Percentiles rank a stretch among this genome's conserved stretches.
Evolutionary conservation across 768 basidiomycete species (phyloP).

Genomic region (Hortiboletus flavorubellus): DNA sequence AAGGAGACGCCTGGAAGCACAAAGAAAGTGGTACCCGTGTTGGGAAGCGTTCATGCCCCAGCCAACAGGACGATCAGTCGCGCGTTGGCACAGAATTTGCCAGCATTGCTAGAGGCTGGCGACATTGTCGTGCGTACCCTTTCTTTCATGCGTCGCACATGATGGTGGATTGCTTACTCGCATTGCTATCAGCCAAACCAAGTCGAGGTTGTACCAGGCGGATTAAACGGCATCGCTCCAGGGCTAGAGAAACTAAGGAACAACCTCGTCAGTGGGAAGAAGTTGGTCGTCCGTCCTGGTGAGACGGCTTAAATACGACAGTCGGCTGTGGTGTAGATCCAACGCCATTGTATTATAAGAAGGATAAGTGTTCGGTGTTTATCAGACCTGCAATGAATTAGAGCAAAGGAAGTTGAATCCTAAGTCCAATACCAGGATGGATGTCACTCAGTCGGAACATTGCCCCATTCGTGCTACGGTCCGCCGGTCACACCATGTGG

Average conservation of each 20-base stretch:
- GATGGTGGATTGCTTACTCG: neutral
- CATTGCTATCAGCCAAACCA: constrained; percentile 11
- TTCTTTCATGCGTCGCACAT: neutral
- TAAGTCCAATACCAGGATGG: no score
- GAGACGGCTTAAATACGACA: constrained; percentile 23
- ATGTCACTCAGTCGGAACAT: no score
- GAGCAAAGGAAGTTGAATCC: no score
- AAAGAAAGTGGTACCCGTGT: constrained; percentile 12
- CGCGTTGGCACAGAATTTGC: constrained; percentile 8
- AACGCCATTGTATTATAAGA: no score
- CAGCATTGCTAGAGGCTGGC: constrained; percentile 10
- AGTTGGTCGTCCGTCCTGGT: constrained; percentile 26
- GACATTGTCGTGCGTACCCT: constrained; percentile 16
- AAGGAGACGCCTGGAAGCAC: constrained; percentile 13
- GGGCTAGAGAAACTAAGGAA: constrained; percentile 34
- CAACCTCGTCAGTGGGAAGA: constrained; percentile 37
- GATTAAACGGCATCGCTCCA: constrained; percentile 33
- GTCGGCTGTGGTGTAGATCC: no score
- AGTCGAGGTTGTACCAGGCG: constrained; percentile 33
- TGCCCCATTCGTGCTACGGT: no score
- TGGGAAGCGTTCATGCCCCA: constrained; percentile 9
- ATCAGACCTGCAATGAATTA: no score
- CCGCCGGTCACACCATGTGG: no score
- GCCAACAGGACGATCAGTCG: constrained; percentile 14
- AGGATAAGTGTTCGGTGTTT: no score